Evolutionary conservation across 2,329 filamentous ascomycete species (phyloP).

Genomic region (Apiospora kogelbergensis): DNA sequence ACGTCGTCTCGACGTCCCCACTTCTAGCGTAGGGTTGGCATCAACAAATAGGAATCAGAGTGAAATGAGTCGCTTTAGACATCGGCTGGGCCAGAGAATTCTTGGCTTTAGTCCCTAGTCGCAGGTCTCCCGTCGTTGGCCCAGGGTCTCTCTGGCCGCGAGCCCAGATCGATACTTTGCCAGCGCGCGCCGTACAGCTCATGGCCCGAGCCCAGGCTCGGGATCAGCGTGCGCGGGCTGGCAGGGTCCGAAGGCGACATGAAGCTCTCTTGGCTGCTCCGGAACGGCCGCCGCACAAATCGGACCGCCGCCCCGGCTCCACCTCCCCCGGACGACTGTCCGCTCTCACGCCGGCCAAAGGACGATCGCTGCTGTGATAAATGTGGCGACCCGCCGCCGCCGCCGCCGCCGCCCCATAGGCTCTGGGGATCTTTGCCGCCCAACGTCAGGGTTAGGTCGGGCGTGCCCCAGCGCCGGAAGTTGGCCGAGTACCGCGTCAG

Average conservation of each 20-base stretch:
- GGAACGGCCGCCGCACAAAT: neutral
- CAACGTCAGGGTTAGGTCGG: neutral
- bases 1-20: neutral
- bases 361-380: neutral
- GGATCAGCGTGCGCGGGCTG: constrained; percentile 4
- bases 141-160: neutral
- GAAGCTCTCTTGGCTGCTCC: constrained; percentile 9
- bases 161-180: constrained; percentile 5
- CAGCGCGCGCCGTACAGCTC: neutral
- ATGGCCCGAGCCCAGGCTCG: neutral
- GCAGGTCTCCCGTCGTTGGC: neutral
- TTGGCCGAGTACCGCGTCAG: constrained; percentile 5
- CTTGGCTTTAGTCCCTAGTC: neutral
- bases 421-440: neutral
- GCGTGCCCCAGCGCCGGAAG: constrained; percentile 4
- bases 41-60: neutral
- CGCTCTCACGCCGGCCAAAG: neutral
- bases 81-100: neutral
- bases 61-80: neutral
- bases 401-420: neutral
- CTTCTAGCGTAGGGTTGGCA: neutral
- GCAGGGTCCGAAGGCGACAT: constrained; percentile 10
- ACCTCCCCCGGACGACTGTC: neutral
- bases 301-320: neutral
- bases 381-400: neutral